Conservation (phyloP, 2,329 filamentous ascomycete genomes). For the Cordyceps sp. region DNA sequence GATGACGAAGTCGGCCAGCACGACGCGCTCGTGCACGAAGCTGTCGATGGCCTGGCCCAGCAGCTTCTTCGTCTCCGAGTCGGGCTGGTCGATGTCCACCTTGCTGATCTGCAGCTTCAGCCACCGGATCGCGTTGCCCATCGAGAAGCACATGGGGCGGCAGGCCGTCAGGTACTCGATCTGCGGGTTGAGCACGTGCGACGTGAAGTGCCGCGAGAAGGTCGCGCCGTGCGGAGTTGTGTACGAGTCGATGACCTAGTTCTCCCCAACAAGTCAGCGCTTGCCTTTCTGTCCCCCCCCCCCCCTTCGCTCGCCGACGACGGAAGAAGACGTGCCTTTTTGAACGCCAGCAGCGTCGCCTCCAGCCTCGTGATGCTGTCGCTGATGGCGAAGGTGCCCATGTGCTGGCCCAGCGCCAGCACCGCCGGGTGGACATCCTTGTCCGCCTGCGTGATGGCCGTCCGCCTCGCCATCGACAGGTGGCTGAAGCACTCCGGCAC, state of each 20-base stretch:
- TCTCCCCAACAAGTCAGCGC: too few species aligned
- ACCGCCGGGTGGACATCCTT: constrained; percentile 76
- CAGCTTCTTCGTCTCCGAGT: constrained; percentile 63
- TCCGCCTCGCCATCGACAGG: constrained; percentile 49
- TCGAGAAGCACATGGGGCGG: constrained; percentile 87
- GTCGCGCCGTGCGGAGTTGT: constrained; percentile 72
- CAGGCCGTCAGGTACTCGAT: constrained; percentile 90
- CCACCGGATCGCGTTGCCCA: constrained; percentile 93
- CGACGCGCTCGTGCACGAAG: constrained; percentile 83
- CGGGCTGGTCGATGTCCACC: constrained; percentile 71
- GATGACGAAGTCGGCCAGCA: constrained; percentile 73
- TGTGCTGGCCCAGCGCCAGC: constrained; percentile 72
- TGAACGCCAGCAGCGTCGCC: constrained; percentile 77
- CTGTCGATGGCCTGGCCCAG: constrained; percentile 70
- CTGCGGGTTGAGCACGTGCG: constrained; percentile 81
- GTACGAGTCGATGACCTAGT: constrained; percentile 79
- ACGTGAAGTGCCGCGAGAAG: constrained; percentile 77
- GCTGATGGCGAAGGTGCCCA: constrained; percentile 74
- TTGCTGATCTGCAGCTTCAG: constrained; percentile 86
- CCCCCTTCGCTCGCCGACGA: too few species aligned
- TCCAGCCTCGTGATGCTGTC: constrained; percentile 82
- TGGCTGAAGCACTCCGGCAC: constrained; percentile 66
- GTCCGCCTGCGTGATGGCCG: constrained; percentile 41
- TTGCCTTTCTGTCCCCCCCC: too few species aligned
- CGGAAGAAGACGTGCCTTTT: constrained; percentile 38